Evolutionary conservation across 805 yeast species (phyloP).

Genomic region (Kuraishia hungarica): DNA sequence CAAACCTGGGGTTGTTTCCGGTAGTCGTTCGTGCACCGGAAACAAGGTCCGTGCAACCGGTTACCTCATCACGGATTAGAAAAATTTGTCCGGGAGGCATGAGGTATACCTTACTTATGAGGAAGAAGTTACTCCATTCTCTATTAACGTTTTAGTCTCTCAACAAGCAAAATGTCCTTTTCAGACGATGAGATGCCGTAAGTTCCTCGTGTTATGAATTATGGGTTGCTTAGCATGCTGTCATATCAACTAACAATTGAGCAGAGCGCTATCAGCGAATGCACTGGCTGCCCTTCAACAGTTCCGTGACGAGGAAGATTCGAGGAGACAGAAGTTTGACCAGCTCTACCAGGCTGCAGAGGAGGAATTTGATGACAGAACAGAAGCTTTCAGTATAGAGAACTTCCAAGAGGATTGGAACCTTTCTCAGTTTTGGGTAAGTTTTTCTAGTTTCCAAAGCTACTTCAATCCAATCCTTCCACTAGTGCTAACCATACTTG

Average conservation of each 20-base stretch:
- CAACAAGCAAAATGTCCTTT: not conserved
- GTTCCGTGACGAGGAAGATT: conserved; percentile 57
- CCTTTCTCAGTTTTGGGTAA: conserved; percentile 77
- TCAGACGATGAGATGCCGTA: conserved; percentile 20
- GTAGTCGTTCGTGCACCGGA: not conserved
- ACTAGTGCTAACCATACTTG: not conserved
- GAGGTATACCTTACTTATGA: not conserved
- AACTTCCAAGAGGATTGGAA: conserved; percentile 91
- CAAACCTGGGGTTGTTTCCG: not conserved
- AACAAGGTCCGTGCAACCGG: not conserved
- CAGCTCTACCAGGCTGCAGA: conserved; percentile 50
- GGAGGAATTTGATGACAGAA: conserved; percentile 32
- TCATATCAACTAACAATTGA: not conserved
- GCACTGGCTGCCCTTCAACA: conserved; percentile 52
- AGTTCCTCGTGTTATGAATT: conserved; percentile 5
- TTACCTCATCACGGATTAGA: not conserved
- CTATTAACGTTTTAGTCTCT: not conserved
- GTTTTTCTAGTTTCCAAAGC: not conserved
- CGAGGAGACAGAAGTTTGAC: conserved; percentile 47
- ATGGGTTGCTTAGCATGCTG: not conserved
- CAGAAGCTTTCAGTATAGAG: conserved; percentile 36
- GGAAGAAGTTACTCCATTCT: not conserved
- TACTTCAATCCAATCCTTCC: no score
- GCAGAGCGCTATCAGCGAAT: conserved; percentile 33
- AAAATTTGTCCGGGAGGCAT: not conserved